Base-by-base conservation (phyloP, 768 basidiomycete genomes). In the Erythrobasidium yunnanense region DNA sequence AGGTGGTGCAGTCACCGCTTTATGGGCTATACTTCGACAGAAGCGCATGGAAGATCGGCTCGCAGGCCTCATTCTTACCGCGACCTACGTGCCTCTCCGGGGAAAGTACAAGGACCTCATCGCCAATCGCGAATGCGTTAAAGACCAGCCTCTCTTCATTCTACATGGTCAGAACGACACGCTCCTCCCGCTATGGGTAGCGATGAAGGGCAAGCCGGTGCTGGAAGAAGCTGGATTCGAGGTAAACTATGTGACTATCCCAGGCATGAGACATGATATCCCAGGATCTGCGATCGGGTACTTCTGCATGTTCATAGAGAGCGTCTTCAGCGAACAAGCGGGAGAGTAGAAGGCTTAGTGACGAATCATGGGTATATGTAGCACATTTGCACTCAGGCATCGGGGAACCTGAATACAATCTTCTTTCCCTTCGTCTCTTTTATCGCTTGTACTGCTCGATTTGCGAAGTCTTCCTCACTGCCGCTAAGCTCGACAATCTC, bases 161-260 rank as follows among this genome's bases (percentile, higher is more conserved):
- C 27, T 63, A 15, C 60, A 63, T 25, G 60, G 60, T 22, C 60
- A 63, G 32, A 38, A 63, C 11, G 60, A 63, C 33, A 63, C 60
- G 7, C 60, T 63, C 47, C 32, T 63, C 30, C 60, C 42, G n/a
- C 47, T 49, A n/a, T 63, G 60, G 60, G 60, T 63, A 18, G 49
- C 49, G 45, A 25, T 34, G 49, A 29, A 63, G 27, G 60, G 60
- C 49, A 49, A 34, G n/a, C 45, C 45, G n/a, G 25, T 63, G 1
- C 45, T 63, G 15, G 46, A 63, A 33, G 46, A 63, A 30, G 60
- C 27, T 4, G 45, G 49, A n/a, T 63, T 63, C 30, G 60, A 63
- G 18, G 60, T 63, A 46, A 63, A 45, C 6, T 63, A 38, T 29
- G 60, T 38, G 32, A 18, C 49, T 8, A 34, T 49, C 8, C 60